Evolutionary conservation across 2,329 filamentous ascomycete genomes (phyloP).

Genomic region (Pseudocercospora crystallina): DNA sequence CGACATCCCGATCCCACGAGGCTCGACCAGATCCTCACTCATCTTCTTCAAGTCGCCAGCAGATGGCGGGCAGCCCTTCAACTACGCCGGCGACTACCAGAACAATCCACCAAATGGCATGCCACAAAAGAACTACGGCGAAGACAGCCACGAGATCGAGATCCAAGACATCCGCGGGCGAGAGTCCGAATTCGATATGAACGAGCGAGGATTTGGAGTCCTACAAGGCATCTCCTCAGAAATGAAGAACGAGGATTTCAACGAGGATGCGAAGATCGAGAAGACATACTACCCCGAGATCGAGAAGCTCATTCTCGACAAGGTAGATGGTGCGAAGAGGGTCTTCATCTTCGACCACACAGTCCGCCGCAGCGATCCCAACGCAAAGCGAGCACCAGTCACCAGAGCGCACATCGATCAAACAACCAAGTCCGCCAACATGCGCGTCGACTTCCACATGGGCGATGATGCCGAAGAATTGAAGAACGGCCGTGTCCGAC

Average conservation of each 20-base stretch:
- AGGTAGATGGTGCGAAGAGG: slow-evolving; percentile 64
- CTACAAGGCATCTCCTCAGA: slow-evolving; percentile 56
- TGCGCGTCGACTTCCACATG: slow-evolving; percentile 68
- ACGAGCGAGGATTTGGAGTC: slow-evolving; percentile 73
- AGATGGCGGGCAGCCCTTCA: slow-evolving; percentile 60
- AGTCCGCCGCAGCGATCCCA: slow-evolving; percentile 65
- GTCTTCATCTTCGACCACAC: slow-evolving; percentile 87
- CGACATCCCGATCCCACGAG: slow-evolving; percentile 50
- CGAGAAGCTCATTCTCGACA: slow-evolving; percentile 65
- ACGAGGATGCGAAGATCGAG: slow-evolving; percentile 67
- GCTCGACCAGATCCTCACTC: slow-evolving; percentile 62
- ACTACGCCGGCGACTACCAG: slow-evolving; percentile 47
- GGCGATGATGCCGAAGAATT: slow-evolving; percentile 66
- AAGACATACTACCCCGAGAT: slow-evolving; percentile 82
- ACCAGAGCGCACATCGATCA: slow-evolving; percentile 80
- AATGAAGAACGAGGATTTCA: slow-evolving; percentile 56
- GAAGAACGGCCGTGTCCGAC: slow-evolving; percentile 69
- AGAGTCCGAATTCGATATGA: slow-evolving; percentile 66
- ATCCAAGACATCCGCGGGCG: slow-evolving; percentile 73
- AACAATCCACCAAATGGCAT: slow-evolving; percentile 59
- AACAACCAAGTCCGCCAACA: slow-evolving; percentile 63
- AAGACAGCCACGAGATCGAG: slow-evolving; percentile 51
- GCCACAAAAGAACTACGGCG: slow-evolving; percentile 65
- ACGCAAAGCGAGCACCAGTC: slow-evolving; percentile 67
- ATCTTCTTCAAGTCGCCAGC: slow-evolving; percentile 64